Evolutionary conservation across 2,329 filamentous ascomycete genomes (phyloP).

Genomic region (Aureobasidium vineae): DNA sequence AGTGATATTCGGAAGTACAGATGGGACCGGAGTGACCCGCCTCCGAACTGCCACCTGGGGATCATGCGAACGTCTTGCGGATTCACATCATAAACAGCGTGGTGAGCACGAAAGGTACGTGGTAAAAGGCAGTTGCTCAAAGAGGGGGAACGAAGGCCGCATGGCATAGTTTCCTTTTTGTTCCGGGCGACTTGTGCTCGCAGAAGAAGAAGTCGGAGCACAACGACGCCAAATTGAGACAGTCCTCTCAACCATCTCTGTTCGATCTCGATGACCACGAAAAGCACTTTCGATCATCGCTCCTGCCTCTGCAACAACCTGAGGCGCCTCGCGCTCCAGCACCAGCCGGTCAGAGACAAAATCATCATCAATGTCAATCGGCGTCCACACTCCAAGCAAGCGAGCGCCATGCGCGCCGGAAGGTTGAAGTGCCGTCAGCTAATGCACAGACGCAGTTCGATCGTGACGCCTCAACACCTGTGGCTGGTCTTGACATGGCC

Average conservation of each 20-base stretch:
- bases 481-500: conserved; percentile 11
- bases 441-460: conserved; percentile 18
- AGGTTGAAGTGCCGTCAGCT: not conserved
- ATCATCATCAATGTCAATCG: conserved; percentile 5
- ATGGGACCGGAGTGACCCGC: not conserved
- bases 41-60: not conserved
- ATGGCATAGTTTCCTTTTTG: not conserved
- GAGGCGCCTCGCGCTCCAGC: not conserved
- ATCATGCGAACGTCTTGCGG: not conserved
- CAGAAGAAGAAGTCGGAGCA: not conserved
- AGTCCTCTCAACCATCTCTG: not conserved
- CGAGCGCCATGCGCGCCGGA: not conserved
- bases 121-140: not conserved
- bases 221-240: not conserved
- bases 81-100: not conserved
- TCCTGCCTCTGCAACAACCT: not conserved
- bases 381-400: not conserved
- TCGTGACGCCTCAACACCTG: conserved; percentile 17
- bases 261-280: conserved; percentile 14
- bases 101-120: not conserved
- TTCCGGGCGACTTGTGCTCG: not conserved
- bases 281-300: conserved; percentile 8
- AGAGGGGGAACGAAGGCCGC: not conserved
- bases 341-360: not conserved
- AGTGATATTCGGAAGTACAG: not conserved